Evolutionary conservation across 306 rosid genomes (phyloP), one percentile per base, ranked within the genome.

Genomic region (Lotus japonicus): DNA sequence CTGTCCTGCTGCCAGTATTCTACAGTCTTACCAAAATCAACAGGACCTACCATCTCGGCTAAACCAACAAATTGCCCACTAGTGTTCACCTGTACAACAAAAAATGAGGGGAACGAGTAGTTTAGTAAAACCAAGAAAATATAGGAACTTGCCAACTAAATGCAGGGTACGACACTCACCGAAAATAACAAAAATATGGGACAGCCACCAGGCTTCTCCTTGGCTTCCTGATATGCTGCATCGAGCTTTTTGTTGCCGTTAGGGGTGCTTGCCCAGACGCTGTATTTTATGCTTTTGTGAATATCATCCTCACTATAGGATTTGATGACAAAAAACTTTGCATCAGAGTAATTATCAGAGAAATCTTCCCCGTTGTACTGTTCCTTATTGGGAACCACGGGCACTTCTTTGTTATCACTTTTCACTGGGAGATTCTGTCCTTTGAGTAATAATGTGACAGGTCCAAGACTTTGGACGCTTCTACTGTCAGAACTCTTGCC

Each of bases 1-100:
- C 80, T 80, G 75, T 84, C 83, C 71, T 80, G 81, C 75, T 80
- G 88, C 88, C 88, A 84, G 61, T 71, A 80, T 53, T 67, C 81
- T 9, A 77, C 70, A 14, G 52, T 74, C 57, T 43, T 84, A 11
- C 43, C 72, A 44, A 84, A 84, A 75, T 84, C 79, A 42, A 84
- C 79, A 21, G 85, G 77, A 35, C 88, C 83, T 0, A 58, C 46
- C 88, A 84, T 84, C 83, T 84, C 85, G 0, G 88, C 85, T 67
- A 80, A 51, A 57, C 88, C 88, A 71, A 84, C 85, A 60, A 84
- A 84, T 62, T 84, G 85, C 14, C 88, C 85, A 10, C 88, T 84
- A 28, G 83, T 65, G 72, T 84, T 84, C 33, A 84, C 88, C 88
- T 84, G 74, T 44, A 53, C 6, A 6, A 38, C 53, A 57, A 12